Base-by-base conservation (phyloP, 2,329 filamentous ascomycete genomes). In the Neobulgaria alba region DNA sequence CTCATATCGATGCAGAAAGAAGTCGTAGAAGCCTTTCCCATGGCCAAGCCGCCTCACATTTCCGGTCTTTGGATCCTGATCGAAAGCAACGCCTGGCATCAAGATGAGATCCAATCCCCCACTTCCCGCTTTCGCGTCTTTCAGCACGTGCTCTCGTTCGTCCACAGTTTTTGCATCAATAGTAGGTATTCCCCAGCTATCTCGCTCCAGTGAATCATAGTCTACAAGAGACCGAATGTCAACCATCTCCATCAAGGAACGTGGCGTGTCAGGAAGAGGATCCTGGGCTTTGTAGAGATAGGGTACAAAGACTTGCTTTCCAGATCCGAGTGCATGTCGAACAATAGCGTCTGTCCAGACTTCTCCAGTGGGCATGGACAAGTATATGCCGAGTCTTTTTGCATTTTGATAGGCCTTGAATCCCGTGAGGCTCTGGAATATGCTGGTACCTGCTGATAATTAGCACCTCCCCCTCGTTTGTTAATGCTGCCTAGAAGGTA, bases 21-120 rank as follows among this genome's bases (percentile, higher is more conserved):
- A 84, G 67, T 98, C 92, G 69, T 98, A 98, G 66, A 94, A 98
- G 21, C 92, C 92, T 63, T 87, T 94, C 42, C 92, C 92, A 63
- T 98, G 92, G 30, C 92, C 92, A 15, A 96, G 72, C 53, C 92
- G 75, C 51, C 82, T 76, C 46, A 92, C 73, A 10, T 66, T 67
- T 3, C 69, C 69, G 17, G 63, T 63, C 9, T 63, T 57, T 10
- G 65, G 61, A 45, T 77, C 71, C 37, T 69, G 52, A 61, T 95
- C 89, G 63, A 98, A 98, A 3, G 87, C 90, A 56, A 98, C 85
- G 10, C 89, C 92, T 1, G 92, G 92, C 70, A 96, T 77, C 19
- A 98, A 71, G 49, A 98, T 84, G 50, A 98, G 63, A 61, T 98
- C 90, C 31, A 98, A 68, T 7, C 73, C 73, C 4, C 65, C 51